phyloP scores from a whole-genome alignment of 2,329 filamentous ascomycete species.

The Mollisiaceae sp. region DNA sequence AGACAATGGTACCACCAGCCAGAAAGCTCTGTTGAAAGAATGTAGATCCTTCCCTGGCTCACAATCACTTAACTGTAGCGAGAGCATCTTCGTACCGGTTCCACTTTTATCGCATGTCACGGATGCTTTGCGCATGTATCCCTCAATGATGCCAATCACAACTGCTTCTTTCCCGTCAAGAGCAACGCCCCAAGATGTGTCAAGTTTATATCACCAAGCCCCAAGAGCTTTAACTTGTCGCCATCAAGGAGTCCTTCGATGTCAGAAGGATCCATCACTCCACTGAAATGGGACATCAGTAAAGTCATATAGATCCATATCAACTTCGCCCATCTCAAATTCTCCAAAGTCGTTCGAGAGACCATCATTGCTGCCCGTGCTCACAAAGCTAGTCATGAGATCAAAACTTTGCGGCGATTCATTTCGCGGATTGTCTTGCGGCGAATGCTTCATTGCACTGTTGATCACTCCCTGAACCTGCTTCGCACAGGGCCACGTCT shows the following conservation, averaged over 20 bases:
- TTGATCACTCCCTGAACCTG: conserved; percentile 48
- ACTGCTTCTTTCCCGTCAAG: not conserved
- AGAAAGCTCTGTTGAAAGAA: not conserved
- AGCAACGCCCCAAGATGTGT: not conserved
- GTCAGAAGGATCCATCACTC: conserved; percentile 8
- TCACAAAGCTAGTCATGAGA: conserved; percentile 27
- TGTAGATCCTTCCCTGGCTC: not conserved
- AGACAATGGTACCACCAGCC: too few species aligned
- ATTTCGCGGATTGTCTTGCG: conserved; percentile 13
- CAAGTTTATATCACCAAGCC: not conserved
- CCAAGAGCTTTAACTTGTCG: not conserved
- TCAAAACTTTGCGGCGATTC: conserved; percentile 30
- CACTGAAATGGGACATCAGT: conserved; percentile 14
- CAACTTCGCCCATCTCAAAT: conserved; percentile 22
- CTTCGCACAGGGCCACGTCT: conserved; percentile 53
- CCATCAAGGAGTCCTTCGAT: not conserved
- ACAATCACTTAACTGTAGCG: not conserved
- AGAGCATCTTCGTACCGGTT: not conserved
- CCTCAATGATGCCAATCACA: not conserved
- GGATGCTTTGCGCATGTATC: not conserved
- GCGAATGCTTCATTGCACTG: conserved; percentile 25
- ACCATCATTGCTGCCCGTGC: conserved; percentile 7
- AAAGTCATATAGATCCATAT: conserved; percentile 25
- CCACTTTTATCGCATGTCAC: not conserved
- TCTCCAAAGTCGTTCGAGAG: conserved; percentile 14